Evolutionary conservation across 768 basidiomycete species (phyloP).

Genomic region (Cystofilobasidium bisporidii): DNA sequence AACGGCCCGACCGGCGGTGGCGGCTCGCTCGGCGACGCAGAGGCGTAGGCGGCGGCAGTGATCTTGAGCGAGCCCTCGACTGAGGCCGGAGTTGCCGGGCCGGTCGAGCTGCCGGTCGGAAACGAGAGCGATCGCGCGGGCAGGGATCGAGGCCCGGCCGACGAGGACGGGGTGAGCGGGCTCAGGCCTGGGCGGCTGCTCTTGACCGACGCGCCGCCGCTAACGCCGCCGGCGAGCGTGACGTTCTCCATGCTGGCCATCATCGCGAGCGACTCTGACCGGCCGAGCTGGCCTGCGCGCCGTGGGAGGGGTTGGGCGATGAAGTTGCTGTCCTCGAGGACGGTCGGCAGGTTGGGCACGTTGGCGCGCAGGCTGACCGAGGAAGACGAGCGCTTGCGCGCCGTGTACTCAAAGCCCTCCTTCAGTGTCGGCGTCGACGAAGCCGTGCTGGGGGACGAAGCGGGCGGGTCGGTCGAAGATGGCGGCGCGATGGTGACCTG

Average conservation of each 20-base stretch:
- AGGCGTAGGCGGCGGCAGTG: background rate
- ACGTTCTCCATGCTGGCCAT: constrained; percentile 14
- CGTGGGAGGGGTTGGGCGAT: background rate
- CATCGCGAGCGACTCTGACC: background rate
- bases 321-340: constrained; percentile 8
- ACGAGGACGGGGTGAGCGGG: constrained; percentile 1
- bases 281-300: background rate
- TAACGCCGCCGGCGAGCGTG: background rate
- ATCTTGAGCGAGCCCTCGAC: background rate
- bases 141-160: background rate
- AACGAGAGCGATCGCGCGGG: background rate
- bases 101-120: background rate
- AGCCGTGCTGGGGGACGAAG: background rate
- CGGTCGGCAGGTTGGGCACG: constrained; percentile 3
- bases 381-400: constrained; percentile 11
- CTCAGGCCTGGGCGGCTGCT: background rate
- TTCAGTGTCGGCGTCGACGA: background rate
- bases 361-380: constrained; percentile 10
- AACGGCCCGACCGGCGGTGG: background rate
- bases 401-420: constrained; percentile 9
- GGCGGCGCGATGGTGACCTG: background rate
- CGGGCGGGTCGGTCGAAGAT: background rate
- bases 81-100: background rate
- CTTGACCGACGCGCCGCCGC: background rate
- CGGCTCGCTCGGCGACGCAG: background rate